These are phyloP conservation scores for Torulaspora globosa DNA, from an alignment of 1,139 yeast genomes.

Conservation along the genomic window DNA sequence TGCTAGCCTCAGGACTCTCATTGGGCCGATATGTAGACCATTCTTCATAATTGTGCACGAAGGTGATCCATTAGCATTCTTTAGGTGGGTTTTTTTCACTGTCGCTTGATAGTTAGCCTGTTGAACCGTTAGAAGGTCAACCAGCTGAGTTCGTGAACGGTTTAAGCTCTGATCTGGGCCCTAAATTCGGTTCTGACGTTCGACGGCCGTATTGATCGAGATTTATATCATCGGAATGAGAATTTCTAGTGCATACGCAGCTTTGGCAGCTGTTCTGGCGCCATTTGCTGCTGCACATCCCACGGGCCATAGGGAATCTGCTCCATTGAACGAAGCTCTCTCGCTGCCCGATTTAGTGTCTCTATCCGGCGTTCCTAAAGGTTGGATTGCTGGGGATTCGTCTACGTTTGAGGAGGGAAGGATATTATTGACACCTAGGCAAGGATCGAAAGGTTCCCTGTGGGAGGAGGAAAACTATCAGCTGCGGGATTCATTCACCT, in stretches of 20 bases:
- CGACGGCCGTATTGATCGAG: neutral
- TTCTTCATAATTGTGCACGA: slow-evolving; percentile 6
- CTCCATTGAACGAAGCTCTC: slow-evolving; percentile 27
- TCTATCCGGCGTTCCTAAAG: slow-evolving; percentile 19
- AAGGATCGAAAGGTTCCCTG: slow-evolving; percentile 44
- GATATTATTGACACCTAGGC: slow-evolving; percentile 44
- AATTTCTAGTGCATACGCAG: slow-evolving; percentile 1
- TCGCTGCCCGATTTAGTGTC: slow-evolving; percentile 41
- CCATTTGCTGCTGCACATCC: slow-evolving; percentile 10
- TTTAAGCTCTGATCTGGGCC: neutral
- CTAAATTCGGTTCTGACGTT: neutral
- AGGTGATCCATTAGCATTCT: slow-evolving; percentile 1
- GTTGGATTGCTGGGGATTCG: slow-evolving; percentile 39
- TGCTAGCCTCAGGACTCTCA: neutral
- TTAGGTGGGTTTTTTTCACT: slow-evolving; percentile 1
- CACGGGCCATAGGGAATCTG: slow-evolving; percentile 12
- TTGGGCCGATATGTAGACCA: neutral
- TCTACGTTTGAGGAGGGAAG: slow-evolving; percentile 42
- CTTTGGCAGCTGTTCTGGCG: neutral
- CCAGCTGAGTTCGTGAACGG: neutral
- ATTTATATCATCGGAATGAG: neutral
- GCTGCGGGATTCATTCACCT: slow-evolving; percentile 49
- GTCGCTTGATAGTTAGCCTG: neutral
- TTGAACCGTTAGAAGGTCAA: neutral
- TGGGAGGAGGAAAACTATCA: slow-evolving; percentile 44